phyloP scores from a whole-genome alignment of 108 stramenopile species.

The Skeletonema costatum region DNA sequence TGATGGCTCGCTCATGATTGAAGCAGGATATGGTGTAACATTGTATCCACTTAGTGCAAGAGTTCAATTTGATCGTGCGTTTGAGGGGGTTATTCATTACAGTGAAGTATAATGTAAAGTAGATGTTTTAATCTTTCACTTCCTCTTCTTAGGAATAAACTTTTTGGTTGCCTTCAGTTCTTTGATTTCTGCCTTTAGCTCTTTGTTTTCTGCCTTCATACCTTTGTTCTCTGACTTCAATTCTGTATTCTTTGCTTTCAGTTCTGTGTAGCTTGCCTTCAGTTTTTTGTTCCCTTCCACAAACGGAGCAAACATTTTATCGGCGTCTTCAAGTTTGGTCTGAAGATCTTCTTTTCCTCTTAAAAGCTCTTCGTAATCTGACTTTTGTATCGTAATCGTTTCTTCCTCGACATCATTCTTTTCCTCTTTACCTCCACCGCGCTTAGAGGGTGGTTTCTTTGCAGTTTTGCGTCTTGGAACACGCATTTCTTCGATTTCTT shows the following conservation, averaged over 20 bases:
- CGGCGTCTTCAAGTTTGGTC: neutral
- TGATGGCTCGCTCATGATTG: neutral
- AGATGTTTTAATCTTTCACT: neutral
- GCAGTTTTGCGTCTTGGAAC: neutral
- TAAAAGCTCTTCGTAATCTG: neutral
- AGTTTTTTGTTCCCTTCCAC: neutral
- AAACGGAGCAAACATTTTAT: neutral
- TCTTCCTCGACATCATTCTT: neutral
- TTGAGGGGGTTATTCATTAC: neutral
- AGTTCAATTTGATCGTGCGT: slow-evolving; percentile 2
- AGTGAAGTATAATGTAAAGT: neutral
- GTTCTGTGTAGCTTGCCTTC: neutral
- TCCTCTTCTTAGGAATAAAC: neutral
- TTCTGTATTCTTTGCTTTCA: too few relatives aligned
- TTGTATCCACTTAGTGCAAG: neutral
- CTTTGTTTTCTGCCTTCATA: neutral
- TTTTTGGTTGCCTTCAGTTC: neutral
- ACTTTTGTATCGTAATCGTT: neutral
- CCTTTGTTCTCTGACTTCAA: neutral
- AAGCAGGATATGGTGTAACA: neutral
- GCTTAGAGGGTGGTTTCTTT: neutral
- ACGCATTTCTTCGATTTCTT: neutral
- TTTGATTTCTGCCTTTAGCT: neutral
- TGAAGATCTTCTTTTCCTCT: neutral
- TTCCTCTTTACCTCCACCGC: neutral